Evolutionary conservation across 176 grass and related monocot genomes (phyloP), one percentile per base, ranked within the genome.

Genomic region (Bolboschoenus planiculmis): DNA sequence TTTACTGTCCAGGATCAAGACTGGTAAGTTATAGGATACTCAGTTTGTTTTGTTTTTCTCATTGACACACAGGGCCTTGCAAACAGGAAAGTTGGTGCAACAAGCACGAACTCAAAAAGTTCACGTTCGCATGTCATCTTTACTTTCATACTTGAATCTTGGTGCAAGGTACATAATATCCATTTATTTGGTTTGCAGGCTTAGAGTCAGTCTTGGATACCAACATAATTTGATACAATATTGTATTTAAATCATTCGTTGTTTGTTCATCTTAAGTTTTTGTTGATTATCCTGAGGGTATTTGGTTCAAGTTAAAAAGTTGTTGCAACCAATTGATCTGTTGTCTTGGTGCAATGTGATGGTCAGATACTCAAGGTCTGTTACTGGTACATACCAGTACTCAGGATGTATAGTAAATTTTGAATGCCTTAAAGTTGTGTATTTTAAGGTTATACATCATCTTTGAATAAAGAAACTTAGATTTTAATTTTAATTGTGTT

Each of bases 121-220:
- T 99, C 96, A 43, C 91, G 96, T 86, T 99, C 96, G 66, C 96
- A 99, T 84, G 84, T 95, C 57, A 89, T 95, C 57, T 91, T 99
- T 82, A 99, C 89, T 80, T 95, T 93, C 29, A 63, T 91, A 36
- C 83, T 99, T 84, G 96, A 95, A 93, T 90, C 91, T 78, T 99
- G 96, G 96, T 88, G 89, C 86, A 99, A 99, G 96, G 96, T 93
- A 95, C 70, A 58, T 47, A 8, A 65, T 62, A 3, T 79, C 20
- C 16, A 81, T 66, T 18, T 55, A 56, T 66, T 26, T 71, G 0
- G 27, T 65, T 35, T 34, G 10, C n/a, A 24, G 67, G 0, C 20
- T 44, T 23, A 72, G 20, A 11, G 67, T 72, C n/a, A 72, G 67
- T 26, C 39, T 8, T 67, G 0, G 33, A 37, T 67, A 35, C 63